Conservation (phyloP, 257 asterid species). For the Jasminum sambac region DNA sequence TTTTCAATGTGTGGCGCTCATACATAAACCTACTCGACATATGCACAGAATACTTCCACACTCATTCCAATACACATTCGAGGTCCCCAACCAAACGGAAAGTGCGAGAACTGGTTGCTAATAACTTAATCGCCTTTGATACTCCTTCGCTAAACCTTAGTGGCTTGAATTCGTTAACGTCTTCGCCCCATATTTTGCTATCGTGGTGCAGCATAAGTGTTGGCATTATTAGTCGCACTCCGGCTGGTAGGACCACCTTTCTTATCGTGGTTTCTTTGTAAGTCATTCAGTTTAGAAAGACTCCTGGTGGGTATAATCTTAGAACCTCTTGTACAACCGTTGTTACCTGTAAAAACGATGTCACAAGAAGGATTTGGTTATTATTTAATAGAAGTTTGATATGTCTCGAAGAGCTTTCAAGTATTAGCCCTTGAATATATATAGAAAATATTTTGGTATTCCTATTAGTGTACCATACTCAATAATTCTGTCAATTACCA, state of each 20-base stretch:
- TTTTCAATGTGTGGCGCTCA: too few species aligned
- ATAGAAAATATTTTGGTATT: conserved; percentile 25
- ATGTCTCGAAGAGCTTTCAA: neutral
- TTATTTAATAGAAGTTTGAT: neutral
- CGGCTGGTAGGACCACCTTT: conserved; percentile 19
- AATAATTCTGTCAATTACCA: too few species aligned
- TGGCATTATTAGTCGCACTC: conserved; percentile 20
- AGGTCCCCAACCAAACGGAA: neutral
- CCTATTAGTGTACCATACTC: too few species aligned
- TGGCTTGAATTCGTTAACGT: conserved; percentile 34
- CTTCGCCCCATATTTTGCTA: conserved; percentile 31
- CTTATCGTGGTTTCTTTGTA: conserved; percentile 24
- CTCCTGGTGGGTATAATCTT: conserved; percentile 28
- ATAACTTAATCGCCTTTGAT: conserved; percentile 31
- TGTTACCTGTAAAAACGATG: conserved; percentile 21
- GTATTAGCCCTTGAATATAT: neutral
- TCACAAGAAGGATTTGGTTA: neutral
- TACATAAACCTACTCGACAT: too few species aligned
- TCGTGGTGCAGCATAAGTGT: conserved; percentile 25
- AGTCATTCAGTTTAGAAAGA: neutral
- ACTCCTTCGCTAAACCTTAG: conserved; percentile 32
- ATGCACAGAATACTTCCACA: too few species aligned
- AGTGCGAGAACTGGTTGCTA: neutral
- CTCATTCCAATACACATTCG: neutral
- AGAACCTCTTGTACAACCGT: conserved; percentile 33